phyloP scores from a whole-genome alignment of 805 yeast genomes.

The Yarrowia hollandica region DNA sequence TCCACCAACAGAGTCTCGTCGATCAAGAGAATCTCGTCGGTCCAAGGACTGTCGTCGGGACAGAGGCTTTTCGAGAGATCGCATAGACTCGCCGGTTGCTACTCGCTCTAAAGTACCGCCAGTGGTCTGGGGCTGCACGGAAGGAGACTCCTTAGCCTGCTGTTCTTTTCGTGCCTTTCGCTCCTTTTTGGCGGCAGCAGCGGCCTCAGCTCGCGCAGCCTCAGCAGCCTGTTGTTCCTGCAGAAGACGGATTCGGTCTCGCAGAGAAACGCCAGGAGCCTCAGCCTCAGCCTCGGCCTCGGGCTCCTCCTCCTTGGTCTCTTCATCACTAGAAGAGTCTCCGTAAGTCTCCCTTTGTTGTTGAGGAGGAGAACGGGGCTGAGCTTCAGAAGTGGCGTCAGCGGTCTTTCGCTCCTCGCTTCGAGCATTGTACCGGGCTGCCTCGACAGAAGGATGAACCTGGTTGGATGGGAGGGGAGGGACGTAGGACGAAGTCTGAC shows the following conservation, averaged over 20 bases:
- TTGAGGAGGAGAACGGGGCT: constrained; percentile 41
- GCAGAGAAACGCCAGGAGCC: constrained; percentile 75
- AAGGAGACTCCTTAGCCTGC: neutral
- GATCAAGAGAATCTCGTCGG: constrained; percentile 10
- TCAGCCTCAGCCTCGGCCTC: constrained; percentile 46
- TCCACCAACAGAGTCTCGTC: constrained; percentile 12
- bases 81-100: constrained; percentile 29
- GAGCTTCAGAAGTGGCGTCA: constrained; percentile 30
- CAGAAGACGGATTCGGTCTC: constrained; percentile 80
- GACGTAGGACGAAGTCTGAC: constrained; percentile 60
- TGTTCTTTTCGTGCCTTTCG: constrained; percentile 33
- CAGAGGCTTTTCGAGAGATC: constrained; percentile 14
- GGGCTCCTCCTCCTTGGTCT: constrained; percentile 27
- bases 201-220: constrained; percentile 64
- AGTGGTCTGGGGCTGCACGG: constrained; percentile 27
- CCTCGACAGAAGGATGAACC: constrained; percentile 27
- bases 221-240: constrained; percentile 82
- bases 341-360: constrained; percentile 34
- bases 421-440: constrained; percentile 25
- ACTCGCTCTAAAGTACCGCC: constrained; percentile 25
- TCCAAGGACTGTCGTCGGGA: constrained; percentile 23
- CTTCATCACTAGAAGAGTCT: constrained; percentile 36
- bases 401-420: constrained; percentile 29
- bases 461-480: constrained; percentile 43
- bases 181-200: constrained; percentile 51